Base-by-base conservation (phyloP, 2,329 filamentous ascomycete species). In the Monosporascus sp. region DNA sequence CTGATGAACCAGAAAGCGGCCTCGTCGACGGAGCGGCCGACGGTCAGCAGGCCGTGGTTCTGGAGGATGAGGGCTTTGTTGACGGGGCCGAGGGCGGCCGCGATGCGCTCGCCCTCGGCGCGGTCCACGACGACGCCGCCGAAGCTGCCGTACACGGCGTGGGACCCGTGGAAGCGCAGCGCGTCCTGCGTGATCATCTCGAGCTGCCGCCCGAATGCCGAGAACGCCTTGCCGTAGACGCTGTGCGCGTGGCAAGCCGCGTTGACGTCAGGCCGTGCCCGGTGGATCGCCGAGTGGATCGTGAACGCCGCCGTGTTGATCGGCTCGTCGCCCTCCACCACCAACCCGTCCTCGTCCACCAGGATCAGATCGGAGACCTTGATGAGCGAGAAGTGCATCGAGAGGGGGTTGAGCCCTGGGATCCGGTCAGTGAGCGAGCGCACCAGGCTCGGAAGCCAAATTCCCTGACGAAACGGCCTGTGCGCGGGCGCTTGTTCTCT, bases 141-240 rank as follows among this genome's bases (percentile, higher is more conserved):
- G 38, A 45, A 26, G 31, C 51, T 47, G 19, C 20, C 38, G 59
- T 72, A 72, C 1, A 72, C 53, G 2, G 66, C 68, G 43, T 67
- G 58, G 50, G 70, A 67, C 52, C 79, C 70, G 65, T 78, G 71
- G 62, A 80, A 80, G 7, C 73, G 72, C 56, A 76, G 84, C 0
- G 74, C 69, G 59, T 84, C 82, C 66, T 85, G 82, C 1, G 80
- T 81, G 48, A 80, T 77, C 61, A 78, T 83, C 56, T 84, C 80
- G 48, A 85, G 72, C n/a, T 72, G 73, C 57, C 74, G 74, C 5
- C 81, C 81, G 43, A 84, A 74, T 0, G 77, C 66, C 60, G 78
- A 82, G 69, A 83, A 85, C 6, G 79, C 75, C 50, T 80, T 78
- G 5, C 82, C 82, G 61, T 83, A 77, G 48, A 84, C 47, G 17